Base-by-base conservation (phyloP, 192 early-diverging fungal species). In the Radiomyces spectabilis region DNA sequence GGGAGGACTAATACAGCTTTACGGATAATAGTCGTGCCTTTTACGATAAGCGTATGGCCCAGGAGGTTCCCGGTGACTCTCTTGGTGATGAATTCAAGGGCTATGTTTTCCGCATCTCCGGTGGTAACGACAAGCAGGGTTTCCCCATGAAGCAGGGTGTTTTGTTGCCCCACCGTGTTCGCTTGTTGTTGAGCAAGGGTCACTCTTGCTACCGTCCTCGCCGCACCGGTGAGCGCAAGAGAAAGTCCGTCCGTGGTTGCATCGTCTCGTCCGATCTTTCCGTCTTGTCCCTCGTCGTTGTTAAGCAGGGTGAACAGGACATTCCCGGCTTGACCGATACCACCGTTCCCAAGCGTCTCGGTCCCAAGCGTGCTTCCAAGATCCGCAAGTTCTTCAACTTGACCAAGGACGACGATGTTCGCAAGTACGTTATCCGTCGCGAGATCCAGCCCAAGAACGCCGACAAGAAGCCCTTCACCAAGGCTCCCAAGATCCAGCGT, bases 91-190 rank as follows among this genome's bases (percentile, higher is more conserved):
- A 95, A 76, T 97, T 92, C 88, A 97, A 97, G 84, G 95, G 95
- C 57, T 97, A 95, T 79, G 85, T 93, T 65, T 93, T 97, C 84
- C 91, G 91, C 65, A 94, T 97, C 76, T 87, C 91, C 58, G 95
- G 95, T 72, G 95, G 95, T 55, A 95, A 97, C 83, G 95, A 97
- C 85, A 97, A 97, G 84, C 89, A 92, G 75, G 88, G 88, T 67
- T 97, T 97, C 89, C 95, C 95, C 51, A 97, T 97, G 95, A 97
- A 95, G 86, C 95, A 97, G 83, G 95, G 95, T 88, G 88, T 97
- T 47, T 66, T 75, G 63, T 56, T 77, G 31, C 79, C 75, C 33
- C 63, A 73, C 62, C 84, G 86, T 75, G 84, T 85, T 57, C 78
- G 83, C 44, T 73, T 88, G 65, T 76, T 88, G 61, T 77, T 88